These are phyloP conservation scores for Globisporangium heterothallicum DNA, from an alignment of 352 stramenopile genomes.

Conservation along the genomic window DNA sequence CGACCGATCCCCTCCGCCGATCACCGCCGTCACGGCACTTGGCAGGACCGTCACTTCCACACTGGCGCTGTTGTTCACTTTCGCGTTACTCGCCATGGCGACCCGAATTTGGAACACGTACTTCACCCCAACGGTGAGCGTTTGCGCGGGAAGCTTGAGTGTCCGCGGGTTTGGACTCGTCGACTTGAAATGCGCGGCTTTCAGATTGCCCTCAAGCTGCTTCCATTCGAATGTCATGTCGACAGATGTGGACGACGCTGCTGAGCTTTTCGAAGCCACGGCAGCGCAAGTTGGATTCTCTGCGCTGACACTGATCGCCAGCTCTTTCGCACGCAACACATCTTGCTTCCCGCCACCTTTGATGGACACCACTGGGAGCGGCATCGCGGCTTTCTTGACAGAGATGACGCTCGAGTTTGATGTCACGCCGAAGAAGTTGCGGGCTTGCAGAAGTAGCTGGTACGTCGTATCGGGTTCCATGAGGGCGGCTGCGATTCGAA, in stretches of 20 bases:
- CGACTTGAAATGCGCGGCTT: conserved; percentile 33
- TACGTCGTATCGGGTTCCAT: conserved; percentile 39
- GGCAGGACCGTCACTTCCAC: conserved; percentile 39
- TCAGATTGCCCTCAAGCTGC: conserved; percentile 41
- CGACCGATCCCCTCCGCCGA: conserved; percentile 43
- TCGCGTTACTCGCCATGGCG: conserved; percentile 35
- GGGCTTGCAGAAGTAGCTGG: conserved; percentile 36
- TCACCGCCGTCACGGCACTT: conserved; percentile 30
- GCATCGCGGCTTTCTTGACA: conserved; percentile 41
- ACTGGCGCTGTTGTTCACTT: conserved; percentile 42
- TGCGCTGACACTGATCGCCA: conserved; percentile 38
- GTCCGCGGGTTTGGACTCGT: conserved; percentile 48
- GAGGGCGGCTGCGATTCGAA: conserved; percentile 24
- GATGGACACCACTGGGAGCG: conserved; percentile 52
- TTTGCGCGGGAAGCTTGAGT: conserved; percentile 41
- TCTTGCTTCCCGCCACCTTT: conserved; percentile 34
- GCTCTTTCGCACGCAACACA: conserved; percentile 30
- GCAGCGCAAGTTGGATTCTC: conserved; percentile 37
- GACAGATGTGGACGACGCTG: conserved; percentile 14
- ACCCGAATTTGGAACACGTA: conserved; percentile 61
- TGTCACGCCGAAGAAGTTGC: conserved; percentile 45
- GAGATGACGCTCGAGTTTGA: conserved; percentile 37
- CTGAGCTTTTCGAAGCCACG: conserved; percentile 6
- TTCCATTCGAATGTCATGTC: conserved; percentile 56
- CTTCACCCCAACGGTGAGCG: conserved; percentile 41